These are phyloP conservation scores for Corylus avellana DNA, from an alignment of 306 rosid species.

Conservation along the genomic window DNA sequence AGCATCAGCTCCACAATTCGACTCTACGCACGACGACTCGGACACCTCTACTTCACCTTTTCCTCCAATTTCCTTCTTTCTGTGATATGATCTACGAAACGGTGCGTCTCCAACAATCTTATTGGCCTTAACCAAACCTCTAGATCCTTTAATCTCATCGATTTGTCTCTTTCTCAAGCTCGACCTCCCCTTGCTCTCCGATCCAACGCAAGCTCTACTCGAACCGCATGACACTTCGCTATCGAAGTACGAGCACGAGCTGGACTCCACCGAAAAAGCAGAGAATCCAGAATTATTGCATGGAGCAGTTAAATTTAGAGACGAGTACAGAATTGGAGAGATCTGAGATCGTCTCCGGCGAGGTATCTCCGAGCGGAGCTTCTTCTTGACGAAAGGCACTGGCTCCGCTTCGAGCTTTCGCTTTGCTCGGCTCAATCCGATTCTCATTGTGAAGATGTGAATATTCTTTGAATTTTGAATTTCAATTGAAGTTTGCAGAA, in stretches of 20 bases:
- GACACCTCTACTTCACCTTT: constrained; percentile 54
- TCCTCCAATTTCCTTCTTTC: constrained; percentile 27
- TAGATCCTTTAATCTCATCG: constrained; percentile 10
- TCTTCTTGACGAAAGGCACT: constrained; percentile 38
- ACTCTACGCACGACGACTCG: constrained; percentile 83
- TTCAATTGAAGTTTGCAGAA: constrained; percentile 20
- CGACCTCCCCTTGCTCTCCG: constrained; percentile 28
- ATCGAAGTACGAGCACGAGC: constrained; percentile 38
- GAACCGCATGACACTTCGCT: constrained; percentile 68
- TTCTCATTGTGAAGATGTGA: constrained; percentile 32
- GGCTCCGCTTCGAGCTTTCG: constrained; percentile 39
- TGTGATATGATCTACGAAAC: constrained; percentile 23
- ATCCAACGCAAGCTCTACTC: constrained; percentile 42
- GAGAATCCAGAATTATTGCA: constrained; percentile 27
- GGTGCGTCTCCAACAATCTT: constrained; percentile 2
- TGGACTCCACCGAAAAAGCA: constrained; percentile 45
- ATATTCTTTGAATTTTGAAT: neutral
- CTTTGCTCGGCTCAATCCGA: constrained; percentile 36
- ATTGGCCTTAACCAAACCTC: neutral
- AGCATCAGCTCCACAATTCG: constrained; percentile 50
- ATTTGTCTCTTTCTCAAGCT: constrained; percentile 34
- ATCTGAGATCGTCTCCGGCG: constrained; percentile 60
- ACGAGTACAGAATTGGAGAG: constrained; percentile 47
- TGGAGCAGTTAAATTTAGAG: constrained; percentile 15
- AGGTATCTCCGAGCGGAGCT: constrained; percentile 69